Conservation (phyloP, 192 early-diverging fungal genomes). For the Gamsiella multidivaricata region DNA sequence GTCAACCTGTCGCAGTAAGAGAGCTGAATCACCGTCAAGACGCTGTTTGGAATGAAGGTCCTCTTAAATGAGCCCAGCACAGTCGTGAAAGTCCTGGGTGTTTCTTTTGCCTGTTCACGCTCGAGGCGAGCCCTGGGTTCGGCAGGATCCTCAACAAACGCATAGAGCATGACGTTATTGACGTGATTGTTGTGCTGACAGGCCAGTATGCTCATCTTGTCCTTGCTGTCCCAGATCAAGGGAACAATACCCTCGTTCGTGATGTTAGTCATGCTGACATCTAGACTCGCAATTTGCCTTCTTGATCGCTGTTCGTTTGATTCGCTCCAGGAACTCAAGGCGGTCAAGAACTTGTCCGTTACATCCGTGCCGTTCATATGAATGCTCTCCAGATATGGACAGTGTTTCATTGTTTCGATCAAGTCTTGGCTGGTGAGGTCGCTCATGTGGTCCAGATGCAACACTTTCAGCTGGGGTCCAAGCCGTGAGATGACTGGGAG, state of each 20-base stretch:
- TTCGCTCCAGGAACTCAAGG: background rate
- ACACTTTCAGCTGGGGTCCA: constrained; percentile 22
- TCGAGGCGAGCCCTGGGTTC: background rate
- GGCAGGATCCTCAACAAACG: constrained; percentile 4
- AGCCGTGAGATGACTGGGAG: constrained; percentile 3
- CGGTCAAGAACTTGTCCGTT: constrained; percentile 9
- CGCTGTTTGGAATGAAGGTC: background rate
- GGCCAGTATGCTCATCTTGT: background rate
- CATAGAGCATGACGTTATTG: background rate
- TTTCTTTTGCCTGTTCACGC: background rate
- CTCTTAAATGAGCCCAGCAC: background rate
- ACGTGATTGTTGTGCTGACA: background rate
- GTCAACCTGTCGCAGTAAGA: background rate
- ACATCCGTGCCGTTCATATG: constrained; percentile 18
- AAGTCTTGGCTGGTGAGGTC: constrained; percentile 12
- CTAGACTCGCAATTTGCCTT: background rate
- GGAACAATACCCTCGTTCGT: constrained; percentile 6
- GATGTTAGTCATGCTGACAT: constrained; percentile 10
- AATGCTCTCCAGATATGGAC: constrained; percentile 17
- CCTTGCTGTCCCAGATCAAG: background rate
- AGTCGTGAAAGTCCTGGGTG: background rate
- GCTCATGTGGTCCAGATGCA: constrained; percentile 19
- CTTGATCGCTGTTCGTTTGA: background rate
- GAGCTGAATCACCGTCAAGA: constrained; percentile 14
- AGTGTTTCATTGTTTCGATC: constrained; percentile 14